Conservation (phyloP, 805 yeast species). For the Tetrapisispora fleetii region DNA sequence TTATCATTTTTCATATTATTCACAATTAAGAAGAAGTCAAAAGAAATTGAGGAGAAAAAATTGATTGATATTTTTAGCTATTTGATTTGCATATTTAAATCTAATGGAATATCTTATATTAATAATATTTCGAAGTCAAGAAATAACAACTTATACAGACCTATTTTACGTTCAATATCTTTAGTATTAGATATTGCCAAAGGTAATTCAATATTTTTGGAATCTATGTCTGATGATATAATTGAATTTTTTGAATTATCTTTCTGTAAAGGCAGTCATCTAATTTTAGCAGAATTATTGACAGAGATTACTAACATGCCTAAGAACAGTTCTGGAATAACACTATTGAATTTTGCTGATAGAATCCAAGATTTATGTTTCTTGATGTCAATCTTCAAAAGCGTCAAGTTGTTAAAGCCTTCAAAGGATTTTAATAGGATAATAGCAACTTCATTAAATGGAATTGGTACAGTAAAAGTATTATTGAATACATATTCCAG, state of each 20-base stretch:
- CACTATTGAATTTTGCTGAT: constrained; percentile 30
- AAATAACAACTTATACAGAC: constrained; percentile 40
- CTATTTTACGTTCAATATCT: constrained; percentile 50
- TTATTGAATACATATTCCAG: constrained; percentile 57
- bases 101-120: constrained; percentile 41
- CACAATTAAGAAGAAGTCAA: constrained; percentile 19
- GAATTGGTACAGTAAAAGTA: constrained; percentile 51
- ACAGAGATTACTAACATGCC: constrained; percentile 38
- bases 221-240: constrained; percentile 42
- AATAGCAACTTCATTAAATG: constrained; percentile 43
- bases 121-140: constrained; percentile 31
- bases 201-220: constrained; percentile 34
- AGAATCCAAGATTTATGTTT: constrained; percentile 57
- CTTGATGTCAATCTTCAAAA: constrained; percentile 53
- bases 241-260: constrained; percentile 51
- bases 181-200: constrained; percentile 39
- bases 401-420: constrained; percentile 41
- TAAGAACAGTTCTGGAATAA: constrained; percentile 22
- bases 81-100: constrained; percentile 32
- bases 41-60: constrained; percentile 15
- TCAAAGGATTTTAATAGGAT: constrained; percentile 39
- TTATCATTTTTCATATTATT: constrained; percentile 44
- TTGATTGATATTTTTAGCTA: constrained; percentile 20
- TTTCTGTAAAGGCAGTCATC: constrained; percentile 55
- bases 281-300: constrained; percentile 49